A percentile compares a stretch with the other conserved stretches of the same genome.
Evolutionary conservation across 73 alveolate genomes (phyloP).

Genomic region (Paramecium sonneborni): DNA sequence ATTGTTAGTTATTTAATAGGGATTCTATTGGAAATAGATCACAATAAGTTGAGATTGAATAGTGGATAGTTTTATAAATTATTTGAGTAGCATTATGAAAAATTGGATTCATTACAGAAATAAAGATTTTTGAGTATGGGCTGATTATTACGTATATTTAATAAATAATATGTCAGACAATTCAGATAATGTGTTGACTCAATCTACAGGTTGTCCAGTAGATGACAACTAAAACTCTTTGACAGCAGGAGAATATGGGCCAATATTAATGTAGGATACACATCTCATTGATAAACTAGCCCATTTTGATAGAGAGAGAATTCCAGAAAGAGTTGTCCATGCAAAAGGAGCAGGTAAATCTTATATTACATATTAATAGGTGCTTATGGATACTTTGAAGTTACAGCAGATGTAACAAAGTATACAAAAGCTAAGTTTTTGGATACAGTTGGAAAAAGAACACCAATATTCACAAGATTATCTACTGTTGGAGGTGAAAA

Average conservation of each 20-base stretch:
- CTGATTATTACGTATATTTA: constrained; percentile 40
- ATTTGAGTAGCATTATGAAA: background rate
- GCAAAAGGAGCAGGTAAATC: constrained; percentile 91
- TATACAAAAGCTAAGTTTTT: constrained; percentile 86
- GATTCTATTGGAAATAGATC: background rate
- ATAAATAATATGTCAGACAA: constrained; percentile 60
- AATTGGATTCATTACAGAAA: background rate
- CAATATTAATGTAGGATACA: constrained; percentile 79
- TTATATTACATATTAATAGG: background rate
- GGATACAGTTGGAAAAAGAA: constrained; percentile 82
- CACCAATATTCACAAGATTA: constrained; percentile 87
- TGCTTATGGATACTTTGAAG: constrained; percentile 94
- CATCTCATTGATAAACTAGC: constrained; percentile 90
- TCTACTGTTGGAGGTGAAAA: constrained; percentile 92
- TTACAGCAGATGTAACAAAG: constrained; percentile 89
- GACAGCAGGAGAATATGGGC: constrained; percentile 93
- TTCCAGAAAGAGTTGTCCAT: constrained; percentile 96
- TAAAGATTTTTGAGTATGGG: background rate
- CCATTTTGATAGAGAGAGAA: constrained; percentile 92
- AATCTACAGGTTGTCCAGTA: constrained; percentile 85
- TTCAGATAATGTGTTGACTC: constrained; percentile 75
- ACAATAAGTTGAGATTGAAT: background rate
- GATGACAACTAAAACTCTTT: constrained; percentile 85
- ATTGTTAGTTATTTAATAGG: background rate
- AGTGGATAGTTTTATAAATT: background rate